Evolutionary conservation across 1,139 yeast genomes (phyloP), one percentile per base, ranked within the genome.

Genomic region (Scheffersomyces lignicola): DNA sequence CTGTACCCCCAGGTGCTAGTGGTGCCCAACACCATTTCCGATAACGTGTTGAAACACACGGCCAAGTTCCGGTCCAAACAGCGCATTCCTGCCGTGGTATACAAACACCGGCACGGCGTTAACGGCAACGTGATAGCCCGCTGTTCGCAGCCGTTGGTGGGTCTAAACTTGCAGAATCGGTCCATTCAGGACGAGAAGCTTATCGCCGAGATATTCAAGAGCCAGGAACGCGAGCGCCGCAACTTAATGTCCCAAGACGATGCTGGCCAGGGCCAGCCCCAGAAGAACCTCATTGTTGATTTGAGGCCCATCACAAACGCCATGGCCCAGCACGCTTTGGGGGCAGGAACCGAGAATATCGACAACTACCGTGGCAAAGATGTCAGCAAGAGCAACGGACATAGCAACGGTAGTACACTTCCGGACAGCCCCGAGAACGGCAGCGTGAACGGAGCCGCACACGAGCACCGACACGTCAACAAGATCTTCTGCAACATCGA

Each of bases 311-410:
- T 89, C 9, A 84, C 97, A 0, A 92, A 92, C 58, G 97, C 98
- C 8, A 78, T 89, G 79, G 98, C 97, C 0, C 98, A 92, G 53
- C 88, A 89, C 38, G 97, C 97, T 0, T 62, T 92, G 18, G 98
- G 98, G 5, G 98, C 97, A 5, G 98, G 98, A 1, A 84, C 97
- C 0, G 98, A 92, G 53, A 83, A 78, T 47, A 86, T 89, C 72
- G 97, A 90, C 42, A 79, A 87, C 52, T 90, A 92, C 60, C 73
- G 80, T 24, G 71, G 69, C 2, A 42, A 42, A 29, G 20, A 4
- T 15, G 36, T 36, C 33, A 44, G 7, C 43, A 44, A 26, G 34
- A 36, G 29, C 29, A 41, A 33, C 28, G 29, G 29, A n/a, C 26
- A 16, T 13, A 18, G 13, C 4, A 24, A 18, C 13, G 24, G 26